Evolutionary conservation across 192 early-diverging fungal species (phyloP).

Genomic region (Rhizophagus prolifer): DNA sequence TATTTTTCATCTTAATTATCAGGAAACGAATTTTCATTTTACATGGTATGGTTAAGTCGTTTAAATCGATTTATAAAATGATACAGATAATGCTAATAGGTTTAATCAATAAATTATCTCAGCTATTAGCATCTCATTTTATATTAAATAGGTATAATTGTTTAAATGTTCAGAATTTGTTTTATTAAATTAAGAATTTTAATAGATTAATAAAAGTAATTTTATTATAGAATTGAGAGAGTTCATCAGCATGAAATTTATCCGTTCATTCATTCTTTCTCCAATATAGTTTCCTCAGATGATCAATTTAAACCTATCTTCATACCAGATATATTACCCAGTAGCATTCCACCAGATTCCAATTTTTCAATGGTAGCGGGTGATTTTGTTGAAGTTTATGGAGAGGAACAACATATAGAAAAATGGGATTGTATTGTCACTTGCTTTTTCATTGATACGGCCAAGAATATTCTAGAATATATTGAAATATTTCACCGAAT

Average conservation of each 20-base stretch:
- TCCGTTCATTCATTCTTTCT: slow-evolving; percentile 93
- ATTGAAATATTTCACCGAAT: slow-evolving; percentile 77
- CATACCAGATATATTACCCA: slow-evolving; percentile 86
- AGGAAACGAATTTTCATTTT: slow-evolving; percentile 97
- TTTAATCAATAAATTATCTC: neutral
- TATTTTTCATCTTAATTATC: slow-evolving; percentile 22
- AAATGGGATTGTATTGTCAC: slow-evolving; percentile 89
- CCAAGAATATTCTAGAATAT: slow-evolving; percentile 88
- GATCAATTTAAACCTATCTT: slow-evolving; percentile 66
- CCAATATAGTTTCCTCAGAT: slow-evolving; percentile 61
- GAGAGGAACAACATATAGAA: slow-evolving; percentile 42
- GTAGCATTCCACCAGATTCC: slow-evolving; percentile 59
- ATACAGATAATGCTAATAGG: slow-evolving; percentile 11
- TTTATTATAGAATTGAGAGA: slow-evolving; percentile 42
- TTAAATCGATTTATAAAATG: neutral
- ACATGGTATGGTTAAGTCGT: slow-evolving; percentile 64
- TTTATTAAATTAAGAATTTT: neutral
- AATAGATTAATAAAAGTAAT: neutral
- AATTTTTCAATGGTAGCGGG: slow-evolving; percentile 97
- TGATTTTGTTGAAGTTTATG: slow-evolving; percentile 93
- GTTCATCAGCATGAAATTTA: slow-evolving; percentile 70
- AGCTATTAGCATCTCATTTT: slow-evolving; percentile 89
- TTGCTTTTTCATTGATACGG: slow-evolving; percentile 98
- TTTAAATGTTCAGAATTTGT: neutral
- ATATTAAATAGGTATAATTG: slow-evolving; percentile 74